Base-by-base conservation (phyloP, 2,329 filamentous ascomycete genomes). In the Beauveria medogensis region DNA sequence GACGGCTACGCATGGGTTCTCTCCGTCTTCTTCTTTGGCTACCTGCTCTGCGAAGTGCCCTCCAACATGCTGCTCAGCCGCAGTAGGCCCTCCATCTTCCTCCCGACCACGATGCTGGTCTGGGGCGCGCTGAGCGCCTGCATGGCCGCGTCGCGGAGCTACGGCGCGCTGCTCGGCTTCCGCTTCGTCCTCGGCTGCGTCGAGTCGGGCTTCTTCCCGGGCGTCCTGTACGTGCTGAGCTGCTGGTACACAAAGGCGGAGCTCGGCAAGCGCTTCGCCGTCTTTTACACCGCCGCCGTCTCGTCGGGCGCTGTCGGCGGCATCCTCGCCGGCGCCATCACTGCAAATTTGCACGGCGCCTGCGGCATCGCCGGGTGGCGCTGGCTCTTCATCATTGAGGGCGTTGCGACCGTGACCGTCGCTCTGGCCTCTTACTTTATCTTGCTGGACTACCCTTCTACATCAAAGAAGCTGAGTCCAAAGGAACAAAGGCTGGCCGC, bases 371-470 rank as follows among this genome's bases (percentile, higher is more conserved):
- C 73, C 1, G 81, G 81, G 16, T 85, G 81, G 80, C 77, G 77
- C 8, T 85, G 78, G 82, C 82, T 84, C 59, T 84, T 84, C 63
- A 80, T 80, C 8, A 82, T 89, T 20, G 87, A 89, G 69, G 87
- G 87, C 22, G 82, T 87, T 66, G 80, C 87, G 64, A 77, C 74
- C 9, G 64, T 71, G 61, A 74, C 76, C 3, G 71, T 88, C 0
- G 76, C 80, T 0, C 24, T 88, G 5, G 74, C 87, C 24, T 71
- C 78, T 3, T 87, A 85, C 69, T 66, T 86, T 65, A 84, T 85
- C 0, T 71, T 89, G n/a, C 87, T 86, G 2, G 86, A 89, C 70
- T 80, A 84, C 0, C 86, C 87, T 0, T 82, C 79, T 48, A 86
- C 83, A 0, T 85, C 86, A 0, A 73, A 75, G 34, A 88, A 84